Conservation (phyloP, 1,284 basidiomycete species). For the Porodaedalea pini region DNA sequence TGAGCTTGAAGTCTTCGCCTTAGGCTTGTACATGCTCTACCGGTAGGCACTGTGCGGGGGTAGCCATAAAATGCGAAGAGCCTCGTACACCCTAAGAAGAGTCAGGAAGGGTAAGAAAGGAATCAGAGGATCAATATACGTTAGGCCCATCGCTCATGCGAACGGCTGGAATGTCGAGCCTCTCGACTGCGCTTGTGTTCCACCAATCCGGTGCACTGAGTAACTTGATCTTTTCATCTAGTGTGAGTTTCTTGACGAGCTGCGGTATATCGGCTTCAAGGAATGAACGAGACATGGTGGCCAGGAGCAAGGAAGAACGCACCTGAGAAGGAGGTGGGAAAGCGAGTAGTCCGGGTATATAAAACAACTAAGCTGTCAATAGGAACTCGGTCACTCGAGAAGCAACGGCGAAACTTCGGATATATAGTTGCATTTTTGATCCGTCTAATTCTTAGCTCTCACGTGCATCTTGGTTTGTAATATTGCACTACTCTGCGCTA, state of each 20-base stretch:
- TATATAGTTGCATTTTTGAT: neutral
- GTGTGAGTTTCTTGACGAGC: constrained; percentile 49
- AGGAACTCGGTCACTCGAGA: too few species aligned
- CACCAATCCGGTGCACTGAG: constrained; percentile 68
- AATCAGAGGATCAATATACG: constrained; percentile 32
- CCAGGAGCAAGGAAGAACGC: constrained; percentile 1
- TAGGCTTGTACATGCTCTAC: constrained; percentile 31
- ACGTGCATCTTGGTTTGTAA: too few species aligned
- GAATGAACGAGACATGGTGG: constrained; percentile 34
- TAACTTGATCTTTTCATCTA: constrained; percentile 61
- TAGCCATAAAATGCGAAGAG: constrained; percentile 60
- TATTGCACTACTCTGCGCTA: constrained; percentile 19
- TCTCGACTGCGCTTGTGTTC: constrained; percentile 57
- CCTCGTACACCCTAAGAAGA: constrained; percentile 55
- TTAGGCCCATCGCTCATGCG: constrained; percentile 68
- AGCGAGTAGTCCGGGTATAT: neutral
- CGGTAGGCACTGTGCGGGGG: constrained; percentile 61
- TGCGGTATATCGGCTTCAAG: constrained; percentile 50
- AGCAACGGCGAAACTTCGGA: neutral
- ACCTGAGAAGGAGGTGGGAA: neutral
- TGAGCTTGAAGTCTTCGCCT: neutral
- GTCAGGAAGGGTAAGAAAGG: constrained; percentile 13
- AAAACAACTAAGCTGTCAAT: neutral
- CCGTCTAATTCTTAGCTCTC: neutral
- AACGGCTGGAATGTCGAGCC: constrained; percentile 58